phyloP scores from a whole-genome alignment of 306 rosid species.

The Quillaja saponaria region DNA sequence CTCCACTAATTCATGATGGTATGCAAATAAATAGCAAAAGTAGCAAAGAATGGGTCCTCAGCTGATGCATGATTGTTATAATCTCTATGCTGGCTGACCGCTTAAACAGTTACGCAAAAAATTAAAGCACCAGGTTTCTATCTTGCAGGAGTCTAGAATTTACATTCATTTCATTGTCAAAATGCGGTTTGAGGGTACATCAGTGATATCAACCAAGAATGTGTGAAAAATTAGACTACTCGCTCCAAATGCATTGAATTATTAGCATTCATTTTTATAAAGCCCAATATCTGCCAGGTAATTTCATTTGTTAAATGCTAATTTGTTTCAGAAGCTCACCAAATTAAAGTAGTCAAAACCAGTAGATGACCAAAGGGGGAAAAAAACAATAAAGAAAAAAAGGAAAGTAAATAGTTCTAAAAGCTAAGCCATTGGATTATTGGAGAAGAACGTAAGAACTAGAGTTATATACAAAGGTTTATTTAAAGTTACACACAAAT shows the following conservation, averaged over 20 bases:
- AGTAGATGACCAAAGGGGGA: background rate
- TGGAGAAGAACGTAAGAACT: background rate
- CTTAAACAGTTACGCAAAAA: background rate
- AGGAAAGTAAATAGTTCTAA: too few species aligned
- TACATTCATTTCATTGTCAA: background rate
- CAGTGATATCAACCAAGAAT: too few species aligned
- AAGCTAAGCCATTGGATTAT: too few species aligned
- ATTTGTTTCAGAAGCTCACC: background rate
- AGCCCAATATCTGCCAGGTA: constrained; percentile 13
- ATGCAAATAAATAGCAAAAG: background rate
- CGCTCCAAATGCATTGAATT: too few species aligned
- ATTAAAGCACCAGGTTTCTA: background rate
- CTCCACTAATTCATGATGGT: constrained; percentile 1
- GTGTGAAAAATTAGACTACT: too few species aligned
- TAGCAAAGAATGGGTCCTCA: background rate
- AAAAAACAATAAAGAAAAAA: too few species aligned
- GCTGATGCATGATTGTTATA: background rate
- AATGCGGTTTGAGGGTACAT: too few species aligned
- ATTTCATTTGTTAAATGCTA: background rate
- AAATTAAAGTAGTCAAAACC: background rate
- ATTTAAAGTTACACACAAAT: background rate
- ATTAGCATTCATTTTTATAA: background rate
- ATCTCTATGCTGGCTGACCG: background rate
- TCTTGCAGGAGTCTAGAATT: background rate
- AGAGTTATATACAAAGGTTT: background rate